Evolutionary conservation across 225 moss, liverwort and hornwort species (phyloP).

Genomic region (Marchantia paleacea): DNA sequence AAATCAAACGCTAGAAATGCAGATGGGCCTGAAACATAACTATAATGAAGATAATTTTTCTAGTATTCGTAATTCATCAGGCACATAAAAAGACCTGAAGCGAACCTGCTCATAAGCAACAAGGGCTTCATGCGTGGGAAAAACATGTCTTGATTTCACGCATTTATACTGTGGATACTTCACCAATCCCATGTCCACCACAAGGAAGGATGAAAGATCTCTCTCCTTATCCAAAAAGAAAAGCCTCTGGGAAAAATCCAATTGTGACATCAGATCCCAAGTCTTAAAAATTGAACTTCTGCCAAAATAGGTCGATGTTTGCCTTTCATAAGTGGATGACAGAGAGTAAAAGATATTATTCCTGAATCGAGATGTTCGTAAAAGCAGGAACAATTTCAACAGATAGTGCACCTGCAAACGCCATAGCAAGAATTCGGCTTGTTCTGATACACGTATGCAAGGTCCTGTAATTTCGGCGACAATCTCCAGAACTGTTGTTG

Average conservation of each 20-base stretch:
- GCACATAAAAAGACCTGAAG: not conserved
- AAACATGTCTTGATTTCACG: constrained; percentile 61
- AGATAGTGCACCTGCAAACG: constrained; percentile 66
- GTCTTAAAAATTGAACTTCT: not conserved
- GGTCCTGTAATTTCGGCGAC: constrained; percentile 52
- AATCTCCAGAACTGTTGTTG: constrained; percentile 41
- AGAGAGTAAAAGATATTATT: not conserved
- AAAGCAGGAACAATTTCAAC: not conserved
- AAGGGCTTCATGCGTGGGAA: constrained; percentile 56
- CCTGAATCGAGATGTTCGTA: not conserved
- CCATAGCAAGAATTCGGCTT: constrained; percentile 81
- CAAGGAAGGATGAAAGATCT: constrained; percentile 83
- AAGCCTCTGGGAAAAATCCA: constrained; percentile 58
- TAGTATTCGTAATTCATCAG: too few species aligned
- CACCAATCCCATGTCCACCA: constrained; percentile 87
- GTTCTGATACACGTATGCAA: constrained; percentile 71
- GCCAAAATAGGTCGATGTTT: too few species aligned
- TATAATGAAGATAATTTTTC: too few species aligned
- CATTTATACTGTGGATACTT: constrained; percentile 84
- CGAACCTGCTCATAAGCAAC: constrained; percentile 81
- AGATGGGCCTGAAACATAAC: not conserved
- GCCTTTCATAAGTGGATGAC: too few species aligned
- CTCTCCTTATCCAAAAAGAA: constrained; percentile 89
- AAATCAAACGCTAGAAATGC: not conserved
- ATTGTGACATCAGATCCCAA: not conserved